Evolutionary conservation across 2,329 filamentous ascomycete genomes (phyloP).

Genomic region (Pestalotiopsis sp.): DNA sequence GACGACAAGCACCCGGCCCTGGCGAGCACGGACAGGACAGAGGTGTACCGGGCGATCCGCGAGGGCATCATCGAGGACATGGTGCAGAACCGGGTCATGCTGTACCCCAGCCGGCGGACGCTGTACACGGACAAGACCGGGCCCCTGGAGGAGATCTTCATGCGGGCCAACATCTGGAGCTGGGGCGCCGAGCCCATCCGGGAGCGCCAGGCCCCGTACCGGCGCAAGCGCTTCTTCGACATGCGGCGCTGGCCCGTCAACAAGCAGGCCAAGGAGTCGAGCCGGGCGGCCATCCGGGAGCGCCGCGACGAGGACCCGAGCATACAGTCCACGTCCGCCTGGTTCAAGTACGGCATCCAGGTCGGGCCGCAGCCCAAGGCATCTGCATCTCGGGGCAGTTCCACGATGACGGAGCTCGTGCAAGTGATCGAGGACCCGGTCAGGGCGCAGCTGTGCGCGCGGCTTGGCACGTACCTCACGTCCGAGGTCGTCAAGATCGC

Average conservation of each 20-base stretch:
- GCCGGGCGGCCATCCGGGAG: conserved; percentile 30
- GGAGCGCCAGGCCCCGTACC: conserved; percentile 31
- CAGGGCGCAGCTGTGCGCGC: neutral
- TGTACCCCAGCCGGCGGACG: conserved; percentile 39
- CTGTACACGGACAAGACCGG: conserved; percentile 25
- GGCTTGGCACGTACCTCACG: neutral
- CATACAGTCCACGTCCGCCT: conserved; percentile 6
- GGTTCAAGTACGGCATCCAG: conserved; percentile 5
- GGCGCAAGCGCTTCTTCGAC: conserved; percentile 42
- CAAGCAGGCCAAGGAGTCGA: conserved; percentile 36
- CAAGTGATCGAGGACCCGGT: conserved; percentile 10
- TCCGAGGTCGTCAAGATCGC: neutral
- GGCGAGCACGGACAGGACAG: conserved; percentile 19
- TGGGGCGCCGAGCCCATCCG: conserved; percentile 33
- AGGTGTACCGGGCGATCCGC: conserved; percentile 34
- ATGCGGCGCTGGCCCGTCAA: conserved; percentile 52
- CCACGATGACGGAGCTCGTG: neutral
- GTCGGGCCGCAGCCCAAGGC: neutral
- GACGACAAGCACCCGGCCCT: conserved; percentile 24
- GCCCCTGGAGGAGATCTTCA: conserved; percentile 21
- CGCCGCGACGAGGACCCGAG: conserved; percentile 32
- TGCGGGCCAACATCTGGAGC: conserved; percentile 32
- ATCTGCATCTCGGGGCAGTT: neutral
- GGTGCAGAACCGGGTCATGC: conserved; percentile 43
- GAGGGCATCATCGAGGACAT: conserved; percentile 46